phyloP scores from a whole-genome alignment of 805 yeast genomes.

The Teunomyces stri region DNA sequence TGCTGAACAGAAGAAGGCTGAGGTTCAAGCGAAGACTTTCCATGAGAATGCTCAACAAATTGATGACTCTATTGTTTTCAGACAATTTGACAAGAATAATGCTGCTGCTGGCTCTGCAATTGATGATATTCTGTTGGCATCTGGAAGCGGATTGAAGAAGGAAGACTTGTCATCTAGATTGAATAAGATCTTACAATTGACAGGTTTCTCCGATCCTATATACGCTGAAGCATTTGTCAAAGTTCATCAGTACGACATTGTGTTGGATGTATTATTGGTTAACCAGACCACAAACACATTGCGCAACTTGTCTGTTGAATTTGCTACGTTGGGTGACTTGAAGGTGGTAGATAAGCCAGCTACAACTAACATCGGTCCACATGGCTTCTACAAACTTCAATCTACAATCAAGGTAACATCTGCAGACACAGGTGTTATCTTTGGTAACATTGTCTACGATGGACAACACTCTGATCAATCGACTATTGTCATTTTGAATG shows the following conservation, averaged over 20 bases:
- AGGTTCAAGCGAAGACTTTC: slow-evolving; percentile 53
- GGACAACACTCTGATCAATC: slow-evolving; percentile 91
- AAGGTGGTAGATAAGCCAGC: slow-evolving; percentile 91
- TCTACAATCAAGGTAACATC: slow-evolving; percentile 91
- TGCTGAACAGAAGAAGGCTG: slow-evolving; percentile 58
- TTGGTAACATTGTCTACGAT: slow-evolving; percentile 95
- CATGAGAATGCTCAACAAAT: slow-evolving; percentile 68
- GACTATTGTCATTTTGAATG: slow-evolving; percentile 87
- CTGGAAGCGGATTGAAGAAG: slow-evolving; percentile 47
- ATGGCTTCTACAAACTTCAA: slow-evolving; percentile 88
- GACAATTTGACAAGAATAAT: slow-evolving; percentile 64
- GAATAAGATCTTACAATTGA: slow-evolving; percentile 84
- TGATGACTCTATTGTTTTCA: slow-evolving; percentile 74
- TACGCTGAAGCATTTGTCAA: slow-evolving; percentile 96
- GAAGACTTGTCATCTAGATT: slow-evolving; percentile 74
- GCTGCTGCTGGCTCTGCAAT: slow-evolving; percentile 21
- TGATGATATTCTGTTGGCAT: slow-evolving; percentile 60
- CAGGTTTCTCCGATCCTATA: slow-evolving; percentile 98
- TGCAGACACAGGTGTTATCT: slow-evolving; percentile 97
- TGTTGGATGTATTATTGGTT: slow-evolving; percentile 87
- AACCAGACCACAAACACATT: slow-evolving; percentile 91
- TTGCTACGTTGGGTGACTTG: slow-evolving; percentile 93
- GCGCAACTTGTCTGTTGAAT: slow-evolving; percentile 88
- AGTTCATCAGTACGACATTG: slow-evolving; percentile 96
- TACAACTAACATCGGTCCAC: slow-evolving; percentile 92